phyloP scores from a whole-genome alignment of 257 asterid species.

The Avicennia marina region DNA sequence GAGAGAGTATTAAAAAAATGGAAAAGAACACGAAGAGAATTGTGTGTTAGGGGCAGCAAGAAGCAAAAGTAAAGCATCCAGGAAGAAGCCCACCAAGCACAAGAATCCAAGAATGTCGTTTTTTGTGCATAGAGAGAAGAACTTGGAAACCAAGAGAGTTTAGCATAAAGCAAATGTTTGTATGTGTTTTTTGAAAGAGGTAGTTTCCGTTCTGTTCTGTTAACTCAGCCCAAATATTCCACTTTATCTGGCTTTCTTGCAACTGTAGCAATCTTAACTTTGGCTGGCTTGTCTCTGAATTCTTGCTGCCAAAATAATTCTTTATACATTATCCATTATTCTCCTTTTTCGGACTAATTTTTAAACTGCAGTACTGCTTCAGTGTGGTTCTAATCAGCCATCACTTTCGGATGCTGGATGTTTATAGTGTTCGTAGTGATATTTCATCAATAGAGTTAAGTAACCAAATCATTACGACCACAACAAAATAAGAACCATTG shows the following conservation, averaged over 20 bases:
- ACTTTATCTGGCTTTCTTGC: constrained; percentile 66
- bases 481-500: too few species aligned
- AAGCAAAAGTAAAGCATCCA: constrained; percentile 64
- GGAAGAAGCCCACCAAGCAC: constrained; percentile 54
- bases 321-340: constrained; percentile 7
- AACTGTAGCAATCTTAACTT: constrained; percentile 52
- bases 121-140: constrained; percentile 47
- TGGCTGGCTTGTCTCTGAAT: constrained; percentile 38
- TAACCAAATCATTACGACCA: too few species aligned
- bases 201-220: constrained; percentile 16
- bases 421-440: too few species aligned
- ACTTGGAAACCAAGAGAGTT: constrained; percentile 59
- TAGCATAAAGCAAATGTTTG: constrained; percentile 53
- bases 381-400: not conserved
- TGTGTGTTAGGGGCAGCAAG: constrained; percentile 11
- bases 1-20: not conserved
- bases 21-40: not conserved
- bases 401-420: too few species aligned
- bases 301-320: constrained; percentile 20
- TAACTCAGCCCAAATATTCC: constrained; percentile 36
- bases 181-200: constrained; percentile 20
- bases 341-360: not conserved
- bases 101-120: constrained; percentile 59
- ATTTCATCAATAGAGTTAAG: too few species aligned
- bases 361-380: not conserved